Percentiles rank a stretch among this genome's conserved stretches.
These are phyloP conservation scores for Verticillium klebahnii DNA, from an alignment of 2,329 filamentous ascomycete species.

Conservation along the genomic window DNA sequence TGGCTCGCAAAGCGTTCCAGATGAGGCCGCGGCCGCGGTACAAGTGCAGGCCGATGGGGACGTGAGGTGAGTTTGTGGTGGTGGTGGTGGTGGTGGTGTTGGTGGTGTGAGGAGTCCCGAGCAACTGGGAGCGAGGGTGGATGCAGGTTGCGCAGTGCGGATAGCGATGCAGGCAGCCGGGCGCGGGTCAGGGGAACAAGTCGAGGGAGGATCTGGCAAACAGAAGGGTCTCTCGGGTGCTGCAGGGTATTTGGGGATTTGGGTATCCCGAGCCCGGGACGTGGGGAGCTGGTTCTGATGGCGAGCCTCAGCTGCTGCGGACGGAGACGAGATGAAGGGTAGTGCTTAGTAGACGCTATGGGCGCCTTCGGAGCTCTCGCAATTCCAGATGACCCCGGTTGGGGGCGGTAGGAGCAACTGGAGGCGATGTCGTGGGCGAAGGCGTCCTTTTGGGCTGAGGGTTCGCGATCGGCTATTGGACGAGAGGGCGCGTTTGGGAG, in stretches of 20 bases:
- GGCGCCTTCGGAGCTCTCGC: neutral
- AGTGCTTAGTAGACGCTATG: neutral
- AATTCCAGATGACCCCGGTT: slow-evolving; percentile 1
- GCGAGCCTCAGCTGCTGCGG: neutral
- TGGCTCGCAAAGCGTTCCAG: neutral
- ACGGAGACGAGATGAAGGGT: neutral
- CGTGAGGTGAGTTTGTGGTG: neutral
- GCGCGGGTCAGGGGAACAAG: neutral
- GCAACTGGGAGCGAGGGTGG: neutral
- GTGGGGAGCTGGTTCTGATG: neutral
- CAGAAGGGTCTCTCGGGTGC: neutral
- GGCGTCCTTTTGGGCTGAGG: neutral
- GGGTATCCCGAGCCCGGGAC: neutral
- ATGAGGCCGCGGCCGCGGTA: neutral
- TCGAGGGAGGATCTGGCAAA: neutral
- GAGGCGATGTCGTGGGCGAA: neutral
- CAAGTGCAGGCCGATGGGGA: neutral
- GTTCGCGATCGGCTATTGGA: neutral
- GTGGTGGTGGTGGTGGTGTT: neutral
- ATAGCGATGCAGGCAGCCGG: neutral
- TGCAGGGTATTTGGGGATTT: neutral
- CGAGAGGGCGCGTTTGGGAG: neutral
- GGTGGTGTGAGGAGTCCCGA: neutral
- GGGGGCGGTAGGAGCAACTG: neutral
- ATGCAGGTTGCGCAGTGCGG: neutral